Percentiles rank a stretch among this genome's conserved stretches.
These are phyloP conservation scores for Phanerochaete carnosa DNA, from an alignment of 768 basidiomycete species.

Conservation along the genomic window DNA sequence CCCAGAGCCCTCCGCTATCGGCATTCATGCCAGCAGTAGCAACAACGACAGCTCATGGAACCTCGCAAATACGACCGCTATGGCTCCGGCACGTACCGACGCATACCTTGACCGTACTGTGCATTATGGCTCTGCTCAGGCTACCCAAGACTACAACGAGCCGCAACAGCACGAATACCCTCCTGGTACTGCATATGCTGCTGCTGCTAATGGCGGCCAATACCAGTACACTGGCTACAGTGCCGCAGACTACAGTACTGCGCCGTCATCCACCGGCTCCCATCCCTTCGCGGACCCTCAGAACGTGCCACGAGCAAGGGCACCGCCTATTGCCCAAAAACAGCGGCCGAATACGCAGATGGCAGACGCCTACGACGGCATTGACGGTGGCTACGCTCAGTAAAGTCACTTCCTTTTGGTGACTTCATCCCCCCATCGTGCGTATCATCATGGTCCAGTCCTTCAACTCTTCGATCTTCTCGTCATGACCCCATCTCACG, in stretches of 20 bases:
- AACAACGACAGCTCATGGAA: conserved; percentile 12
- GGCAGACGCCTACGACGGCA: neutral
- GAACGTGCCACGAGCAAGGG: conserved; percentile 1
- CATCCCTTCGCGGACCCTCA: conserved; percentile 11
- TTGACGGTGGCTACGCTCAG: neutral
- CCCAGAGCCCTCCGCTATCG: conserved; percentile 11
- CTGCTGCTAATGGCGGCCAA: conserved; percentile 17
- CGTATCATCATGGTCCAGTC: neutral
- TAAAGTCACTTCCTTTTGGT: neutral
- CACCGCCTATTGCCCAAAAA: neutral
- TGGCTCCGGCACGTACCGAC: conserved; percentile 16
- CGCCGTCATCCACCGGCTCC: neutral
- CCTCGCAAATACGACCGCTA: conserved; percentile 8
- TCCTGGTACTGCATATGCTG: conserved; percentile 23
- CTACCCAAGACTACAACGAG: conserved; percentile 14
- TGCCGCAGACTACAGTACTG: neutral
- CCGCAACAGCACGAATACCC: conserved; percentile 28
- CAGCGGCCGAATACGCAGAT: neutral
- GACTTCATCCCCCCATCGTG: neutral
- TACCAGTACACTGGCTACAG: conserved; percentile 23
- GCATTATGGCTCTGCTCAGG: conserved; percentile 22
- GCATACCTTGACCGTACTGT: conserved; percentile 26
- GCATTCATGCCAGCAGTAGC: conserved; percentile 1
- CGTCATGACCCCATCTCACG: neutral
- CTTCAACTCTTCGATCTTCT: neutral